Percentiles rank a stretch among this genome's conserved stretches.
Evolutionary conservation across 495 filamentous ascomycete genomes (phyloP).

Genomic region (Penicillium fimorum): DNA sequence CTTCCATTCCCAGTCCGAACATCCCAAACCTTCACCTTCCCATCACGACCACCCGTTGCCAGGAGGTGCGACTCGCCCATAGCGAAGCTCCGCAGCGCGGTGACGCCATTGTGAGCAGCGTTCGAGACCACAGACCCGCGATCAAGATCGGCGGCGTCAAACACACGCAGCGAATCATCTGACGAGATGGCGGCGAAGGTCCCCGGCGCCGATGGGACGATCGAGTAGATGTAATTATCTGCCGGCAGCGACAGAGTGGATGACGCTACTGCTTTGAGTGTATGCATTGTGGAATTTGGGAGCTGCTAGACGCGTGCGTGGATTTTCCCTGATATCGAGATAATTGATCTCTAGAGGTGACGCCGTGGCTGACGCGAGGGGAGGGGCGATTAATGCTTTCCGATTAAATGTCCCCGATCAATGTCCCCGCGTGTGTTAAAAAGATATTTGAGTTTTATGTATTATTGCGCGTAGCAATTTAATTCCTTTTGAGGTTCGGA

Average conservation of each 20-base stretch:
- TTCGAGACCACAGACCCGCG: constrained; percentile 32
- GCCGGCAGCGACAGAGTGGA: constrained; percentile 47
- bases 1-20: constrained; percentile 28
- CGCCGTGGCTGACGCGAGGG: too few species aligned
- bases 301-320: neutral
- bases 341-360: too few species aligned
- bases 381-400: too few species aligned
- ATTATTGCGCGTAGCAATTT: too few species aligned
- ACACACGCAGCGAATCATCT: constrained; percentile 54
- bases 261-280: constrained; percentile 35
- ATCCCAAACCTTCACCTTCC: constrained; percentile 50
- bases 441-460: too few species aligned
- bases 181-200: constrained; percentile 53
- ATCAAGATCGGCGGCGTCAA: constrained; percentile 43
- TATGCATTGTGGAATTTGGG: constrained; percentile 32
- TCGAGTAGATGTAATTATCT: constrained; percentile 53
- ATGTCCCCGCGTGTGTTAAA: too few species aligned
- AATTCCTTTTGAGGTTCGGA: too few species aligned
- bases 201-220: constrained; percentile 33
- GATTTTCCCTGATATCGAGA: too few species aligned
- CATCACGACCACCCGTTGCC: constrained; percentile 50
- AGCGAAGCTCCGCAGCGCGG: constrained; percentile 39
- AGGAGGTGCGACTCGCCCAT: constrained; percentile 32
- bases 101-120: constrained; percentile 45
- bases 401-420: too few species aligned